These are phyloP conservation scores for Lachnellula occidentalis DNA, from an alignment of 2,329 filamentous ascomycete genomes.

Conservation along the genomic window DNA sequence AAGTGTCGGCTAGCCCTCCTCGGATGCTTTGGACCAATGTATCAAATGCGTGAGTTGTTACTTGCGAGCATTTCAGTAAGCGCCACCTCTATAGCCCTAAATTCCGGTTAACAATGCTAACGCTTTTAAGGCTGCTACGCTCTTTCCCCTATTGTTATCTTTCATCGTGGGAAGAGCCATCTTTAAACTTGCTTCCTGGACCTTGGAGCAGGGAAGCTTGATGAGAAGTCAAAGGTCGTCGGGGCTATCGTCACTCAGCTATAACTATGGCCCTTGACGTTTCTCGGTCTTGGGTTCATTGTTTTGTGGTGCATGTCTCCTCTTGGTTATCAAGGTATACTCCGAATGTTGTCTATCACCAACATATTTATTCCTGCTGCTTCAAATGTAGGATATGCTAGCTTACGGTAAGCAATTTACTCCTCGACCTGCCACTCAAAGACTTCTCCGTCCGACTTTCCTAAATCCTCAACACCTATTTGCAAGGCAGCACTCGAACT, in stretches of 20 bases:
- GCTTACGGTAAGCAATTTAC: conserved; percentile 15
- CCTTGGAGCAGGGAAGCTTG: conserved; percentile 8
- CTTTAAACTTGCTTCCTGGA: conserved; percentile 9
- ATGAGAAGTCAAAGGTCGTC: conserved; percentile 7
- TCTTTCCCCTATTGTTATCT: conserved; percentile 11
- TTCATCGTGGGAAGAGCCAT: conserved; percentile 7
- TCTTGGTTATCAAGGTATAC: conserved; percentile 9
- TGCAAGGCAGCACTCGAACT: conserved; percentile 13
- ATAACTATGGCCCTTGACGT: conserved; percentile 3
- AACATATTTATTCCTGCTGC: neutral
- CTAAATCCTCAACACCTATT: conserved; percentile 14
- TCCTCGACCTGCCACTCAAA: conserved; percentile 11
- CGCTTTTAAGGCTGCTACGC: conserved; percentile 3
- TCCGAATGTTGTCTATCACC: conserved; percentile 12
- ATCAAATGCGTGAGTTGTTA: conserved; percentile 5
- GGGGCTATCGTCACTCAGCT: conserved; percentile 8
- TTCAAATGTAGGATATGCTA: conserved; percentile 11
- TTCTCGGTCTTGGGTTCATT: conserved; percentile 3
- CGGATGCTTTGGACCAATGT: neutral
- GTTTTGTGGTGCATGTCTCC: conserved; percentile 8
- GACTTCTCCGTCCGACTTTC: conserved; percentile 16
- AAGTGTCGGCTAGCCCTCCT: neutral
- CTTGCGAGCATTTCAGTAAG: neutral
- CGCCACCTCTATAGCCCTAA: neutral
- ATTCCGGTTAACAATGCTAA: neutral